Evolutionary conservation across 345 rosid genomes (phyloP), one percentile per base, ranked within the genome.

Genomic region (Abelmoschus esculentus): DNA sequence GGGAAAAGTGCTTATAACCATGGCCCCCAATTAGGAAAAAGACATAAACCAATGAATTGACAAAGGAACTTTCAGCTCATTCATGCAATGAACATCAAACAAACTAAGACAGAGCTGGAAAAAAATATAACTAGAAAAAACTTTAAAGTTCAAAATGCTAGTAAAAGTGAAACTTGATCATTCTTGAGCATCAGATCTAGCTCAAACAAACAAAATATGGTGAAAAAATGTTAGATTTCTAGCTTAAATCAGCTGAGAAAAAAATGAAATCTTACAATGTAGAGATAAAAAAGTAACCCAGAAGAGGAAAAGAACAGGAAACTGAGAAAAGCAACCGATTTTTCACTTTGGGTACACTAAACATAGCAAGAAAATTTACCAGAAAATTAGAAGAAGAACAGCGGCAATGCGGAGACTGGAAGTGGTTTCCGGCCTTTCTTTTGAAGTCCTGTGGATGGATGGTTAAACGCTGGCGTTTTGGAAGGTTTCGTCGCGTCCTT

Each of bases 101-200:
- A 40, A 73, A 44, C 57, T 61, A 52, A 36, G 56, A 38, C 4
- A 31, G 17, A 71, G 49, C 32, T 29, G 26, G 26, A 22, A 10
- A 56, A 56, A 34, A 10, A 44, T 5, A 50, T 7, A 52, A 11
- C 10, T 11, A 52, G 53, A 67, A 31, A 32, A 11, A 50, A 19
- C 32, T 54, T 28, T 28, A 11, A 40, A 47, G 70, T 18, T 60
- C 40, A 38, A 64, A 70, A 57, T 42, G 6, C 5, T 14, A 19
- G 34, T 3, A 29, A 17, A 67, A 10, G 34, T 17, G 29, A 32
- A 49, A 49, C 18, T 56, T 56, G 61, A 54, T 58, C 44, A 62
- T 55, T 46, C 55, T 10, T 47, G 64, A 34, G 42, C 56, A 73
- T 61, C 74, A 78, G 88, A 81, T 84, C 85, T 78, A 78, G 46